A percentile compares a stretch with the other conserved stretches of the same genome.
Evolutionary conservation across 1,284 basidiomycete genomes (phyloP).

Genomic region (Trichosporon sp.): DNA sequence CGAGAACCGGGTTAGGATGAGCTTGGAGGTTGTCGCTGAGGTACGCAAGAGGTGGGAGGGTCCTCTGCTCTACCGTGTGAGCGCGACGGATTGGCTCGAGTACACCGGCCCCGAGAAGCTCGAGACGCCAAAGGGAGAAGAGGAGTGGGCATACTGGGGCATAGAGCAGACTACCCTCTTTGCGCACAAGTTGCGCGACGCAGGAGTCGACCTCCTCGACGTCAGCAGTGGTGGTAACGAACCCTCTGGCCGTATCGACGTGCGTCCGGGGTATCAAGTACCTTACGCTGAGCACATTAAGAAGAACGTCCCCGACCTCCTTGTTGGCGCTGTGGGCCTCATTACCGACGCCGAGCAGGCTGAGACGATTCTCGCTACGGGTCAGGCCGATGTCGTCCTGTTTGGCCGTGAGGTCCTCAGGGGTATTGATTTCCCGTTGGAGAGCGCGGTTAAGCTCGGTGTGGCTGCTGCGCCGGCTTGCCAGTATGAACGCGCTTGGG

Average conservation of each 20-base stretch:
- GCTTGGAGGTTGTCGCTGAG: slow-evolving; percentile 56
- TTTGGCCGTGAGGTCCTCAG: slow-evolving; percentile 57
- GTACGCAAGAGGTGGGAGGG: slow-evolving; percentile 60
- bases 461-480: slow-evolving; percentile 43
- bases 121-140: slow-evolving; percentile 55
- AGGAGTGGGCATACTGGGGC: slow-evolving; percentile 53
- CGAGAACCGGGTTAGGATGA: slow-evolving; percentile 65
- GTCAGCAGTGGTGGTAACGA: slow-evolving; percentile 65
- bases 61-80: slow-evolving; percentile 69
- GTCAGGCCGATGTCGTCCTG: slow-evolving; percentile 64
- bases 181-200: slow-evolving; percentile 55
- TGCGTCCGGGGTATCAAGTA: slow-evolving; percentile 63
- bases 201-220: slow-evolving; percentile 68
- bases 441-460: slow-evolving; percentile 41
- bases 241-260: slow-evolving; percentile 54
- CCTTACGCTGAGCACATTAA: slow-evolving; percentile 66
- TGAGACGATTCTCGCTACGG: slow-evolving; percentile 60
- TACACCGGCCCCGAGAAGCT: slow-evolving; percentile 45
- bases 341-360: slow-evolving; percentile 63
- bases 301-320: slow-evolving; percentile 56
- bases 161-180: slow-evolving; percentile 66
- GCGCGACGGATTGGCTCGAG: slow-evolving; percentile 71
- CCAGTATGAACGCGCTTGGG: slow-evolving; percentile 53
- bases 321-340: slow-evolving; percentile 64
- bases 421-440: slow-evolving; percentile 46